Base-by-base conservation (phyloP, 495 filamentous ascomycete genomes). In the Polyplosphaeria fusca region DNA sequence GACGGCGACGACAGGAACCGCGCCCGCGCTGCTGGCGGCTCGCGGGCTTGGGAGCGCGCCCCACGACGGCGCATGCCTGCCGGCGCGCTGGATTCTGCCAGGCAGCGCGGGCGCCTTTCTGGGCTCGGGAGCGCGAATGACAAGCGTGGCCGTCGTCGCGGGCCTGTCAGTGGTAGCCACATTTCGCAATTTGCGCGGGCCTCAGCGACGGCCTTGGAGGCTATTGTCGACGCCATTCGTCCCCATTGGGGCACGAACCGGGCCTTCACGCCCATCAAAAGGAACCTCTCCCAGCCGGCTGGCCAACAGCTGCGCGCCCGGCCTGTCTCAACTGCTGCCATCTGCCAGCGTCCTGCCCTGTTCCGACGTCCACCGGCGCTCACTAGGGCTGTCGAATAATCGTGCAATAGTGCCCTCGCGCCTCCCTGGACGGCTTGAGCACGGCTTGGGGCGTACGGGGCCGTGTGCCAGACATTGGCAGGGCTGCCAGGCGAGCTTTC, bases 81-180 rank as follows among this genome's bases (percentile, higher is more conserved):
- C 39, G 11, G 47, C 25, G 25, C 27, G 24, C 22, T 42, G 41
- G 18, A 1, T n/a, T n/a, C n/a, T n/a, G n/a, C n/a, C n/a, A n/a
- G n/a, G n/a, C n/a, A n/a, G n/a, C n/a, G n/a, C n/a, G n/a, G n/a
- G n/a, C n/a, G n/a, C 2, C 30, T 28, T 26, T 43, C 49, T 52
- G 19, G 35, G 28, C 9, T 26, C 43, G 40, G 46, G 46, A 43
- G 38, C 42, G 43, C 58, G 44, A 54, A 61, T 61, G 50, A 55
- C 53, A 58, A 28, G 60, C 47, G 60, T 63, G 53, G 52, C 60
- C 47, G 24, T 25, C n/a, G 41, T 25, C 18, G 47, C 40, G 47
- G 60, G 60, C 58, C 60, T 62, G 59, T 62, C 60, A 63, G 48
- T 63, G 49, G 40, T 32, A 57, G 60, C 60, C 53, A 63, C 47